These are phyloP conservation scores for Claviceps purpurea DNA, from an alignment of 2,329 filamentous ascomycete species.

Conservation along the genomic window DNA sequence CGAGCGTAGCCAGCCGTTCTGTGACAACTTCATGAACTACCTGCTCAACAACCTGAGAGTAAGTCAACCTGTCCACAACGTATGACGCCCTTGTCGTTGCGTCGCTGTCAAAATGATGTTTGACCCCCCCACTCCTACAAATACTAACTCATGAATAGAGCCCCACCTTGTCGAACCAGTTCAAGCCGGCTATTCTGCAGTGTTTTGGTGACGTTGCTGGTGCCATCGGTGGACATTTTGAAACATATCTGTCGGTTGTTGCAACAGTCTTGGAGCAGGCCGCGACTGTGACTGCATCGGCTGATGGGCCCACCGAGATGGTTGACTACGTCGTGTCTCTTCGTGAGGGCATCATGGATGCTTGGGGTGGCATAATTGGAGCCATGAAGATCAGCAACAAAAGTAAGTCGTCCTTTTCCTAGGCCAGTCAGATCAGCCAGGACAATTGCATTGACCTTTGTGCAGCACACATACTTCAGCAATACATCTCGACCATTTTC, in stretches of 20 bases:
- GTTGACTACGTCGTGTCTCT: conserved; percentile 91
- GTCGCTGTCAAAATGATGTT: too few relatives aligned
- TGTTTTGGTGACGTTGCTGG: conserved; percentile 97
- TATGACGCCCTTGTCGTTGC: too few relatives aligned
- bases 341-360: conserved; percentile 96
- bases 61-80: conserved; percentile 18
- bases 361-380: conserved; percentile 92
- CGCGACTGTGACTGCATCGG: conserved; percentile 62
- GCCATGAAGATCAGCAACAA: conserved; percentile 78
- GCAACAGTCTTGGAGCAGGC: conserved; percentile 91
- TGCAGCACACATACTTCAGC: conserved; percentile 55
- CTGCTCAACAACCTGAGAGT: conserved; percentile 82
- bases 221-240: conserved; percentile 82
- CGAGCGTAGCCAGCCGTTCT: conserved; percentile 84
- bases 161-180: conserved; percentile 78
- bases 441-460: background rate
- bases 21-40: conserved; percentile 97
- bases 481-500: conserved; percentile 77
- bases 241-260: conserved; percentile 84
- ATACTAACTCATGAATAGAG: conserved; percentile 37
- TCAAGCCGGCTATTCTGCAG: conserved; percentile 95
- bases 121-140: background rate
- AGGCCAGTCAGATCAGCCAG: too few relatives aligned
- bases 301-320: conserved; percentile 85
- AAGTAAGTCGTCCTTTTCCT: conserved; percentile 36